Percentiles rank a stretch among this genome's conserved stretches.
These are phyloP conservation scores for Fraxinus albicans DNA, from an alignment of 305 asterid species.

Conservation along the genomic window DNA sequence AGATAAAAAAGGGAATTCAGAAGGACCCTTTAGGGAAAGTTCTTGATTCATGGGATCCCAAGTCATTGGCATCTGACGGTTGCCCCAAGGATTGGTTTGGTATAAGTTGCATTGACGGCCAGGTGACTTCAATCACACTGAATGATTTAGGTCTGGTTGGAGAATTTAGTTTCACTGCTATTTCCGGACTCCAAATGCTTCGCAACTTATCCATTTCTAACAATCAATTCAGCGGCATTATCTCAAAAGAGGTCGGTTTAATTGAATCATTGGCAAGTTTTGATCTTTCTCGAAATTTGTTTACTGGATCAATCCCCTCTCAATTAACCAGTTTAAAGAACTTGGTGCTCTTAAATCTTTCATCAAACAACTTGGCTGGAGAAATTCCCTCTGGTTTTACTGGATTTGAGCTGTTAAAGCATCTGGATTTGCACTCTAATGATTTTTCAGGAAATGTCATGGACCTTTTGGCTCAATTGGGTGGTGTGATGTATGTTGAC, in stretches of 20 bases:
- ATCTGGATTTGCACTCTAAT: conserved; percentile 68
- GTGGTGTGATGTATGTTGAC: conserved; percentile 54
- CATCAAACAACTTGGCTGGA: conserved; percentile 51
- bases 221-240: conserved; percentile 59
- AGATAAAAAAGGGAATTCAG: conserved; percentile 64
- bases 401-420: conserved; percentile 47
- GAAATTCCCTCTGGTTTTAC: conserved; percentile 49
- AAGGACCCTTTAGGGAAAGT: conserved; percentile 46
- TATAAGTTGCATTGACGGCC: conserved; percentile 55
- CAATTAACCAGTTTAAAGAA: conserved; percentile 38
- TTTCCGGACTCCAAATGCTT: conserved; percentile 57
- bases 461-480: conserved; percentile 55
- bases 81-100: conserved; percentile 84
- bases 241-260: conserved; percentile 48
- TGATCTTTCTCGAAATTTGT: conserved; percentile 66
- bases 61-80: conserved; percentile 61
- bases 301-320: conserved; percentile 55
- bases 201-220: conserved; percentile 56
- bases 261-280: conserved; percentile 43
- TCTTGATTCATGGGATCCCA: conserved; percentile 78
- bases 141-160: conserved; percentile 58
- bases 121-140: conserved; percentile 57
- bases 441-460: conserved; percentile 61
- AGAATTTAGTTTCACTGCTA: conserved; percentile 47
- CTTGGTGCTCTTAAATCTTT: conserved; percentile 45